Conservation (phyloP, 2,329 filamentous ascomycete genomes). For the Alternaria solani region DNA sequence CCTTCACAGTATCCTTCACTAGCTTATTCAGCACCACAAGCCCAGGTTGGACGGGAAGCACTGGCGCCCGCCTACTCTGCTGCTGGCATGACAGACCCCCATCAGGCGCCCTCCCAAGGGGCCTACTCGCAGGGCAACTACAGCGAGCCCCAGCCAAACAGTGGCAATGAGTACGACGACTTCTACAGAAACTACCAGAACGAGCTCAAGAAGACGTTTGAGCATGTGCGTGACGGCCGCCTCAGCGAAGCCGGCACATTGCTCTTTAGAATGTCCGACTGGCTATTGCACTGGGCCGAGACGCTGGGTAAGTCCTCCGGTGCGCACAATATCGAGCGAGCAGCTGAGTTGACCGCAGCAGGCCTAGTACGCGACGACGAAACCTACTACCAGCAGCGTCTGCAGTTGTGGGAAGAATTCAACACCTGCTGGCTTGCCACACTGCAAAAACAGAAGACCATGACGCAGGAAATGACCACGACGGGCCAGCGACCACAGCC, state of each 20-base stretch:
- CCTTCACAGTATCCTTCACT: constrained; percentile 68
- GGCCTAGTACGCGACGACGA: constrained; percentile 86
- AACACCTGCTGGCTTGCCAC: constrained; percentile 90
- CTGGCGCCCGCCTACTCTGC: constrained; percentile 60
- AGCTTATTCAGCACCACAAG: constrained; percentile 68
- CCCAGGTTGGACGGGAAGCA: constrained; percentile 62
- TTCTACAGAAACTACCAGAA: constrained; percentile 71
- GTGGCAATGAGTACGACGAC: constrained; percentile 66
- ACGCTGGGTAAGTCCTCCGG: constrained; percentile 66
- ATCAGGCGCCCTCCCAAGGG: constrained; percentile 52
- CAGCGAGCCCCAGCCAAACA: constrained; percentile 43
- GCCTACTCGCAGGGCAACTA: constrained; percentile 47
- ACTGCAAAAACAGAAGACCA: constrained; percentile 82
- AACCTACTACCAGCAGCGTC: constrained; percentile 74
- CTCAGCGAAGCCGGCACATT: constrained; percentile 67
- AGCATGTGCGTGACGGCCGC: constrained; percentile 70
- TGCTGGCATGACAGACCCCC: constrained; percentile 61
- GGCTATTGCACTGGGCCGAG: constrained; percentile 71
- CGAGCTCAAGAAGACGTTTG: constrained; percentile 70
- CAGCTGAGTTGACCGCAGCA: constrained; percentile 67
- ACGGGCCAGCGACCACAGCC: constrained; percentile 65
- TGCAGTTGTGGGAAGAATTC: constrained; percentile 92
- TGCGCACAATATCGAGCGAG: constrained; percentile 36
- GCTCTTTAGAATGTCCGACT: constrained; percentile 70
- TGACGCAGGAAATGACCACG: constrained; percentile 67